Base-by-base conservation (phyloP, 2,329 filamentous ascomycete species). In the Mycosphaerella sp. region DNA sequence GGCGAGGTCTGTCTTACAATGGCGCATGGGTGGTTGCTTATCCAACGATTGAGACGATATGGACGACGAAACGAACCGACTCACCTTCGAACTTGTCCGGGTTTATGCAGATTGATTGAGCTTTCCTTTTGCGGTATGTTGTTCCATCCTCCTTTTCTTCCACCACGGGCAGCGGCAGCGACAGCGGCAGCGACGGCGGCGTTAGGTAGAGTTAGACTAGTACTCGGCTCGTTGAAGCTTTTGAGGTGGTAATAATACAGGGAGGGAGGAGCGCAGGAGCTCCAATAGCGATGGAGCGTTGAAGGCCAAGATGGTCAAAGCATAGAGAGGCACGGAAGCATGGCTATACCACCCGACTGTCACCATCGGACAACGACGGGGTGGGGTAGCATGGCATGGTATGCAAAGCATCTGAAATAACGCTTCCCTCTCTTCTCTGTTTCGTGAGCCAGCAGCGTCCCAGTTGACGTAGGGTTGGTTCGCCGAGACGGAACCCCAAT, bases 51-150 rank as follows among this genome's bases (percentile, higher is more conserved):
- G 54, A 51, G 49, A 61, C 51, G 59, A 62, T 54, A 49, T 53
- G 57, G 48, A 61, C 51, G 59, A 62, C 58, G 58, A 62, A 55
- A 60, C 54, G 59, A 62, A 56, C 17, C 54, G 51, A 56, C 44
- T 58, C 58, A 57, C 59, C 53, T 38, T 47, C 51, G 53, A 56
- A 56, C 48, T 49, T 60, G 54, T 55, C 54, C 48, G 48, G 48
- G 46, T 48, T 46, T 43, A 42, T 50, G 39, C 49, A 50, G 45
- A 55, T 51, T 36, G 17, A 52, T 17, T 40, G 47, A 23, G 54
- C 58, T 62, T 54, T 62, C 56, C 44, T 56, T 60, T 54, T 60
- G 54, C 55, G 51, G 54, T 58, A 60, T 60, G 58, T 59, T 58
- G 48, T 51, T 54, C 56, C 26, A 46, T 34, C 43, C 38, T 48